These are phyloP conservation scores for Plenodomus lindquistii DNA, from an alignment of 2,329 filamentous ascomycete genomes.

Conservation along the genomic window DNA sequence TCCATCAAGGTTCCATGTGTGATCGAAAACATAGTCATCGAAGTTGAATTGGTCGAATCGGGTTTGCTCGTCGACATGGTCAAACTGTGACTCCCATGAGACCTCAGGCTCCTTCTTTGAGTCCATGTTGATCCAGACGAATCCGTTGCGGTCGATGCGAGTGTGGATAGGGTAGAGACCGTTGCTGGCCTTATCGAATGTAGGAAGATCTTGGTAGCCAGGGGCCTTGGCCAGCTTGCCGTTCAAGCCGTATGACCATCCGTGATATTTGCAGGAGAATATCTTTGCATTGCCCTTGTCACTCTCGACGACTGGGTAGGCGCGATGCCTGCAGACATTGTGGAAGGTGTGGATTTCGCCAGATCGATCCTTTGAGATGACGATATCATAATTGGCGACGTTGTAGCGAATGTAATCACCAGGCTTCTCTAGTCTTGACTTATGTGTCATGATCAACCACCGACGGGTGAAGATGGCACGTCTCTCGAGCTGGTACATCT, in stretches of 20 bases:
- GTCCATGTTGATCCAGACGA: conserved; percentile 45
- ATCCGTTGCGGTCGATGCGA: conserved; percentile 37
- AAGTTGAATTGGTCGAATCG: conserved; percentile 39
- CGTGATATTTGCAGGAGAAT: conserved; percentile 52
- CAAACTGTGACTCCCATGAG: conserved; percentile 36
- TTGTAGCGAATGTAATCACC: conserved; percentile 62
- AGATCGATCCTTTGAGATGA: conserved; percentile 44
- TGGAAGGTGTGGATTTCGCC: conserved; percentile 49
- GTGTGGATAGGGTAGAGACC: conserved; percentile 41
- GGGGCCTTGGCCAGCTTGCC: conserved; percentile 52
- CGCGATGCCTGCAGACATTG: conserved; percentile 52
- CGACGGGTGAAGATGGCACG: conserved; percentile 58
- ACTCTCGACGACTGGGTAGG: conserved; percentile 48
- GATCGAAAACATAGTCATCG: conserved; percentile 53
- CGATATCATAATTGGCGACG: conserved; percentile 49
- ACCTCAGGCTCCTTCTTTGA: conserved; percentile 35
- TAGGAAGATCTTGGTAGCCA: conserved; percentile 45
- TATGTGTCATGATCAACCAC: conserved; percentile 61
- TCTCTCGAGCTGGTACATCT: conserved; percentile 53
- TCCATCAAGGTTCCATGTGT: conserved; percentile 38
- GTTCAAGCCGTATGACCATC: conserved; percentile 52
- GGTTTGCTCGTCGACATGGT: conserved; percentile 38
- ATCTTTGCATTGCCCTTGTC: conserved; percentile 44
- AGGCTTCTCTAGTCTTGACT: conserved; percentile 53
- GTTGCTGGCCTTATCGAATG: conserved; percentile 47